Evolutionary conservation across 495 filamentous ascomycete species (phyloP), one percentile per base, ranked within the genome.

Genomic region (Cairneyella variabilis): DNA sequence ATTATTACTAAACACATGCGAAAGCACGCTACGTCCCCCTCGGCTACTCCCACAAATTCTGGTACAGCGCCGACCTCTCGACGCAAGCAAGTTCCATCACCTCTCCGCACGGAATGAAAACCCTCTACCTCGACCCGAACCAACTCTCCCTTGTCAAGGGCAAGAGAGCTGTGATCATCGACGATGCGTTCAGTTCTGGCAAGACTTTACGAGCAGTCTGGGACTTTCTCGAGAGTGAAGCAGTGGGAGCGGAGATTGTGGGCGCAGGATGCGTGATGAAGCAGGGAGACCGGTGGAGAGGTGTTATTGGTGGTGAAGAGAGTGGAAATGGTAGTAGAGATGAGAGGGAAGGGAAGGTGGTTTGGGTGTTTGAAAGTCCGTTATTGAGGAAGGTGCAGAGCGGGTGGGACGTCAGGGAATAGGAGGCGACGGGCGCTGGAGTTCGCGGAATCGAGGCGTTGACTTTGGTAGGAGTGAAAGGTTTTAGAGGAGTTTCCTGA

Each of bases 11-110:
- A 30, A 26, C 3, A 12, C 22, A 34, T 51, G 12, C 10, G 17
- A 5, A 16, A 62, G 59, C 49, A 48, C 30, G 59, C 16, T 58
- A 57, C 30, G 48, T 62, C 0, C 59, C 59, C 4, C 37, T 62
- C 11, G 59, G 59, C 3, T 62, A 58, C 32, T 62, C 59, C 10
- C 54, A 42, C 2, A 62, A 62, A 26, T 62, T 62, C 42, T 62
- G 59, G 59, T 58, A 58, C 26, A 14, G 28, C 2, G 51, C 51
- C 11, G 40, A 27, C 6, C 55, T 62, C 26, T 58, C 59, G 21
- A 55, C 51, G 14, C 20, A 48, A 21, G 32, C 58, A 16, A 55
- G 51, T 26, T 58, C 54, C n/a, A 58, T 62, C 37, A 62, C 59
- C 18, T 62, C 59, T 12, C 59, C 59, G 1, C 8, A 10, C 18